phyloP scores from a whole-genome alignment of 1,284 basidiomycete genomes.

The Coniophora puteana region DNA sequence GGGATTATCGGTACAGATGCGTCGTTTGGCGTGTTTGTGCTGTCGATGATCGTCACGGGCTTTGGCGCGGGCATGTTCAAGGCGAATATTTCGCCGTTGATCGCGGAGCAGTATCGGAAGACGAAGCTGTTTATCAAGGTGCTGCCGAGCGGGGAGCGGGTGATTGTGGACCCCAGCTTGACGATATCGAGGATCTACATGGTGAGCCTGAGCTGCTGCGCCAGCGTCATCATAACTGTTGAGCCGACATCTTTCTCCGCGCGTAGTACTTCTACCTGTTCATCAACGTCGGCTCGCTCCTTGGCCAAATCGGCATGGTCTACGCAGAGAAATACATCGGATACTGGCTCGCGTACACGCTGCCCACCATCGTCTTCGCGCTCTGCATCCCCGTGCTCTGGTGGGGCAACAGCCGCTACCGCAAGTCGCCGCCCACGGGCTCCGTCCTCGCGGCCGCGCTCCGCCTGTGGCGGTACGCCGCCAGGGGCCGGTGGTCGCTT shows the following conservation, averaged over 20 bases:
- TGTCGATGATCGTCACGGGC: slow-evolving; percentile 70
- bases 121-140: slow-evolving; percentile 53
- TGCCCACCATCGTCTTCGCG: slow-evolving; percentile 68
- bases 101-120: slow-evolving; percentile 73
- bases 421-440: slow-evolving; percentile 69
- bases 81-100: slow-evolving; percentile 73
- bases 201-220: slow-evolving; percentile 33
- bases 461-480: slow-evolving; percentile 47
- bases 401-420: slow-evolving; percentile 64
- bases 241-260: neutral
- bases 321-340: slow-evolving; percentile 77
- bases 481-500: slow-evolving; percentile 51
- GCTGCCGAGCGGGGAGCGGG: slow-evolving; percentile 63
- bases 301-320: slow-evolving; percentile 69
- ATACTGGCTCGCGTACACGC: slow-evolving; percentile 67
- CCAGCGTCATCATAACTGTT: neutral
- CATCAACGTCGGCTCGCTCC: slow-evolving; percentile 74
- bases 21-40: slow-evolving; percentile 58
- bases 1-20: slow-evolving; percentile 58
- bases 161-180: slow-evolving; percentile 77
- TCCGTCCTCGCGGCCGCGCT: slow-evolving; percentile 62
- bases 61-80: slow-evolving; percentile 78
- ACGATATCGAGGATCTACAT: slow-evolving; percentile 74
- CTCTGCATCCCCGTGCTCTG: slow-evolving; percentile 69
- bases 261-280: slow-evolving; percentile 73